phyloP scores from a whole-genome alignment of 2,329 filamentous ascomycete species.

The Whalleya microplaca region DNA sequence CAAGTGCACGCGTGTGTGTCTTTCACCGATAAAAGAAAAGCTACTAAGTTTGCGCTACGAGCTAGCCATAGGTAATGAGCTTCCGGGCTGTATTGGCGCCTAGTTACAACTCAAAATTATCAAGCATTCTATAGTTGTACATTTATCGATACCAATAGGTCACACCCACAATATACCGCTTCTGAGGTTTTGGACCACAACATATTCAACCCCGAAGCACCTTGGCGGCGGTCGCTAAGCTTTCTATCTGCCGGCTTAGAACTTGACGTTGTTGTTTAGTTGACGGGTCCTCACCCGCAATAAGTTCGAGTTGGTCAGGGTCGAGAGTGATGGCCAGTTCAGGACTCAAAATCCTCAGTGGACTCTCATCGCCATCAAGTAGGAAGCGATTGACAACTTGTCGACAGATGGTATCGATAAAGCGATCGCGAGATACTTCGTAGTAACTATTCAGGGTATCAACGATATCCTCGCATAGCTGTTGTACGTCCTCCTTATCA shows the following conservation, averaged over 20 bases:
- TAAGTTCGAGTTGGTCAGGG: constrained; percentile 44
- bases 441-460: constrained; percentile 57
- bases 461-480: constrained; percentile 49
- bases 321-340: constrained; percentile 46
- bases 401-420: constrained; percentile 54
- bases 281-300: constrained; percentile 51
- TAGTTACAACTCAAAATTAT: too few species aligned
- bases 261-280: constrained; percentile 37
- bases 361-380: constrained; percentile 46
- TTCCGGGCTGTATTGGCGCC: too few species aligned
- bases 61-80: too few species aligned
- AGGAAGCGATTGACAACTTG: constrained; percentile 52
- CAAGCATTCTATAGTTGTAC: too few species aligned
- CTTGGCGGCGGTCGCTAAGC: constrained; percentile 37
- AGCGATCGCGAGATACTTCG: constrained; percentile 53
- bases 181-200: too few species aligned
- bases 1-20: too few species aligned
- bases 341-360: constrained; percentile 49
- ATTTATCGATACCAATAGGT: too few species aligned
- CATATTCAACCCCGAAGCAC: neutral
- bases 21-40: too few species aligned
- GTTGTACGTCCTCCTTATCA: constrained; percentile 19
- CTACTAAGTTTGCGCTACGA: too few species aligned
- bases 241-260: constrained; percentile 44
- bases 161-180: too few species aligned